A percentile compares a stretch with the other conserved stretches of the same genome.
Conservation (phyloP, 352 stramenopile species). For the Pythium volutum region DNA sequence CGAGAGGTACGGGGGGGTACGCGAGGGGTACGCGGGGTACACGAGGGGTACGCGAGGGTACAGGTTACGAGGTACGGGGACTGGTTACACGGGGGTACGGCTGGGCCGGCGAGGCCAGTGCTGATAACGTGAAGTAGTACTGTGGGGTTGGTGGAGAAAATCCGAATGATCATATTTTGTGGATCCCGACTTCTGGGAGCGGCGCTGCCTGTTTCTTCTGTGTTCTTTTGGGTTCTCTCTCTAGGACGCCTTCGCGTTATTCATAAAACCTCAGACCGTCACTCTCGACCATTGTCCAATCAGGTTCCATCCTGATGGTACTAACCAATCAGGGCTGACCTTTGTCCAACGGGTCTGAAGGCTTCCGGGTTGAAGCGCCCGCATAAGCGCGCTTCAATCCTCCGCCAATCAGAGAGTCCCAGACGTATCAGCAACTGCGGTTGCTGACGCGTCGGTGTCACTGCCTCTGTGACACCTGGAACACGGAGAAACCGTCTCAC, state of each 20-base stretch:
- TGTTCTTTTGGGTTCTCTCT: background rate
- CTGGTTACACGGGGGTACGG: too few species aligned
- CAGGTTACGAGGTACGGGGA: too few species aligned
- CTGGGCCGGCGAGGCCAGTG: too few species aligned
- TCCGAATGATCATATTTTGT: too few species aligned
- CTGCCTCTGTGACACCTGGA: background rate
- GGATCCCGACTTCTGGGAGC: too few species aligned
- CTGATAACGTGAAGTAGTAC: too few species aligned
- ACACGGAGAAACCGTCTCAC: constrained; percentile 4
- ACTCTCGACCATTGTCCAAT: background rate
- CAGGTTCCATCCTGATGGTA: background rate
- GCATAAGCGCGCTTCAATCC: constrained; percentile 4
- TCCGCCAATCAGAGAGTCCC: background rate
- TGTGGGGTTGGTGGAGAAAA: too few species aligned
- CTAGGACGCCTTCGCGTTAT: background rate
- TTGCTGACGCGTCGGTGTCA: constrained; percentile 1
- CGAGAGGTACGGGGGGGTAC: too few species aligned
- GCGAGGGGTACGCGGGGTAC: too few species aligned
- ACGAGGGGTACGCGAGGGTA: too few species aligned
- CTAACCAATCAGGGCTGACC: constrained; percentile 7
- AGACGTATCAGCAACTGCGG: background rate
- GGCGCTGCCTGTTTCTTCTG: background rate
- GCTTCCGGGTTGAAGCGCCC: constrained; percentile 1
- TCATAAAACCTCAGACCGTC: background rate
- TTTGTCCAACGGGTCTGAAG: too few species aligned